phyloP scores from a whole-genome alignment of 176 grass and related monocot species.

The Tillandsia fasciculata region DNA sequence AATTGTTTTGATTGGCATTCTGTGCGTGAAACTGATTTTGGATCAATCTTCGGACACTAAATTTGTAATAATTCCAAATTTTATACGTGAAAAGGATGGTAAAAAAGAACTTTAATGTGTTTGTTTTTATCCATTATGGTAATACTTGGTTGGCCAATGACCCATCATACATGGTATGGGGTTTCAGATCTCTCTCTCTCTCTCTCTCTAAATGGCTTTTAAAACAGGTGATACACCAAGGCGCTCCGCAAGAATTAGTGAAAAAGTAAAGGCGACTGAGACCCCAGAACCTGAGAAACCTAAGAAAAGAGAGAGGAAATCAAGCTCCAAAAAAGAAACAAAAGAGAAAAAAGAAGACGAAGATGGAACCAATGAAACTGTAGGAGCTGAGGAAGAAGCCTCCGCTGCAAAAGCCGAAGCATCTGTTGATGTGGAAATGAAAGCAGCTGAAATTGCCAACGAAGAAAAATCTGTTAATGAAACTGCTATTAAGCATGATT shows the following conservation, averaged over 20 bases:
- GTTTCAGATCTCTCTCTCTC: too few relatives aligned
- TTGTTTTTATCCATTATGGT: not conserved
- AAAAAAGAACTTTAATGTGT: not conserved
- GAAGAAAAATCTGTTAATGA: constrained; percentile 17
- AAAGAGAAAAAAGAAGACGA: constrained; percentile 39
- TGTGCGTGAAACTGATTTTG: too few relatives aligned
- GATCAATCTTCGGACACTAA: too few relatives aligned
- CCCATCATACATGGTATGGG: too few relatives aligned
- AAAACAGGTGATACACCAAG: constrained; percentile 84
- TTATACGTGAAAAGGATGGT: too few relatives aligned
- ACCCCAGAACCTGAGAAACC: constrained; percentile 70
- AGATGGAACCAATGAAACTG: constrained; percentile 19
- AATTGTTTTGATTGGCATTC: too few relatives aligned
- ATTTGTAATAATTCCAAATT: too few relatives aligned
- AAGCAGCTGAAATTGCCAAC: constrained; percentile 42
- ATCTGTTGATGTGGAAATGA: constrained; percentile 37
- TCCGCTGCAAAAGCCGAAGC: constrained; percentile 24
- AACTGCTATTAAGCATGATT: not conserved
- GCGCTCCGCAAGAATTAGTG: constrained; percentile 82
- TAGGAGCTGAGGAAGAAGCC: constrained; percentile 27
- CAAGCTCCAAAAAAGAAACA: constrained; percentile 35
- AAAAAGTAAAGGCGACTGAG: constrained; percentile 64
- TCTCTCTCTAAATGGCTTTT: constrained; percentile 14
- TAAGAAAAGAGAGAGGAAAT: constrained; percentile 46
- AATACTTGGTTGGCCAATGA: not conserved